Evolutionary conservation across 2,329 filamentous ascomycete species (phyloP), one percentile per base, ranked within the genome.

Genomic region (Fusarium torreyae): DNA sequence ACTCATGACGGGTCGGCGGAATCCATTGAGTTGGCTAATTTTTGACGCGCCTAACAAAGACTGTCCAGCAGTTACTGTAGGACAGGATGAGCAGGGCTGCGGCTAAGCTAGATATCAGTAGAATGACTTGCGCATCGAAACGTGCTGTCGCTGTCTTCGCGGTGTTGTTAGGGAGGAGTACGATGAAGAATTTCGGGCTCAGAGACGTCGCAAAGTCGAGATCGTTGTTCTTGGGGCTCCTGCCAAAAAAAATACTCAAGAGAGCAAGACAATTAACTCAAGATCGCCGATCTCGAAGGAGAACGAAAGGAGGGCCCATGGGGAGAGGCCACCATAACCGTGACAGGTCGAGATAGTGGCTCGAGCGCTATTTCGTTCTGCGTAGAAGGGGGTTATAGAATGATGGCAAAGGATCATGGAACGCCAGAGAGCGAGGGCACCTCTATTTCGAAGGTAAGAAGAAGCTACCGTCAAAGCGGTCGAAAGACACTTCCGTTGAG

Each of bases 221-320:
- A 55, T 45, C 40, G 38, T 26, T 24, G 31, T 64, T 17, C 26
- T 53, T 49, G 57, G 52, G 43, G 54, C 43, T 68, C 48, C 63
- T 45, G 53, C 61, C 40, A 60, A 43, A 63, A 53, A 63, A 20
- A 20, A 20, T 20, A 20, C 18, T 20, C 18, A 20, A 56, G 18
- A 45, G 50, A 55, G 49, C 34, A 39, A 63, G 66, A 53, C 42
- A 55, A 49, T 63, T 50, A 44, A 55, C 55, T 57, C 31, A 54
- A 56, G 64, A 74, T 74, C 64, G 71, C 45, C 67, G 67, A 74
- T 74, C 62, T 65, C 20, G 63, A 68, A 60, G 60, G 69, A 71
- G 63, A 60, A 61, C 38, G 52, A 59, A 46, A 43, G 38, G 61
- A 53, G 62, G 53, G 61, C 63, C 51, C 22, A 48, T 64, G 49